phyloP scores from a whole-genome alignment of 768 basidiomycete species.

The Amanita jacksonii region DNA sequence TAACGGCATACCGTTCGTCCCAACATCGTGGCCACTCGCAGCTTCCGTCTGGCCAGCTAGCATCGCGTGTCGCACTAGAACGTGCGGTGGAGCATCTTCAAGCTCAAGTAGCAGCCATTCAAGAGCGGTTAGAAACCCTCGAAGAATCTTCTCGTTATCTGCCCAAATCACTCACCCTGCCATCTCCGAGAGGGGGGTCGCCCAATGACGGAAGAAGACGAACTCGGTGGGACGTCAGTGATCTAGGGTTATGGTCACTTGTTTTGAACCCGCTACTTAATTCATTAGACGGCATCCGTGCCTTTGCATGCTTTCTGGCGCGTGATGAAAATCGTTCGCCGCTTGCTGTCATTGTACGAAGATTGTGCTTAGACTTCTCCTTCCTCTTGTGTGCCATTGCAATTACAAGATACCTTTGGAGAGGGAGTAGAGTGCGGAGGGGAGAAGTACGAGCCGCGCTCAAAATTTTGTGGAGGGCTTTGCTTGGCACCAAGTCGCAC shows the following conservation, averaged over 20 bases:
- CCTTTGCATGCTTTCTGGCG: conserved; percentile 48
- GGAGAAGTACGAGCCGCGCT: conserved; percentile 61
- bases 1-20: conserved; percentile 25
- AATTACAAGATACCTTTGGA: conserved; percentile 53
- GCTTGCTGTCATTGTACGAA: conserved; percentile 54
- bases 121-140: conserved; percentile 70
- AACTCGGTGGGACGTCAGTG: conserved; percentile 61
- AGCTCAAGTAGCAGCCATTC: conserved; percentile 70
- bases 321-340: conserved; percentile 55
- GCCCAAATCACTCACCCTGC: conserved; percentile 26
- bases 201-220: conserved; percentile 25
- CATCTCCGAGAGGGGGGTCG: conserved; percentile 28
- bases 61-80: conserved; percentile 51
- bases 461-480: conserved; percentile 56
- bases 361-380: conserved; percentile 69
- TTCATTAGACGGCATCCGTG: conserved; percentile 36
- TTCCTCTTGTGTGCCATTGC: conserved; percentile 61
- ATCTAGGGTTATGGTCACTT: conserved; percentile 77
- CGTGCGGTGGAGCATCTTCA: conserved; percentile 74
- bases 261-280: conserved; percentile 56
- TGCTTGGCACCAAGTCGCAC: conserved; percentile 43
- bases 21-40: conserved; percentile 26
- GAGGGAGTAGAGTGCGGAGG: conserved; percentile 57
- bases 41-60: conserved; percentile 28
- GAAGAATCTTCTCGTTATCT: conserved; percentile 36